A percentile compares a stretch with the other conserved stretches of the same genome.
Conservation (phyloP, 1,284 basidiomycete genomes). For the Irpex sp. region DNA sequence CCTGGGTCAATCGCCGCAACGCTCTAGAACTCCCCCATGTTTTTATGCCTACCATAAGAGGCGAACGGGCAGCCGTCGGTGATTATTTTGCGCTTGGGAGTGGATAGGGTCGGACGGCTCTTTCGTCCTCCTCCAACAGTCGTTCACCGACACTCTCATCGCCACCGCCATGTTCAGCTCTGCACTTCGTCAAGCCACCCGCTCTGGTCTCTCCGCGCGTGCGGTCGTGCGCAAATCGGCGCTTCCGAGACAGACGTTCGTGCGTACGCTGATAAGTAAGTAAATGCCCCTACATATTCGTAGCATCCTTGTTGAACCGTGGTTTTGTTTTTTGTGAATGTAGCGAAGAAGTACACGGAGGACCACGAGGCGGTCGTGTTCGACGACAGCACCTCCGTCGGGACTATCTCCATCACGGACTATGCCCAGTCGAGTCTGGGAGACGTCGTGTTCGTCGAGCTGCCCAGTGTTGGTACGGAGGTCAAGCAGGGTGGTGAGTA, state of each 20-base stretch:
- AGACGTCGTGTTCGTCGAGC: conserved; percentile 97
- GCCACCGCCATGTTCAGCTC: conserved; percentile 7
- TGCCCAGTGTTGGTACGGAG: conserved; percentile 70
- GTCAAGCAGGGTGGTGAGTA: conserved; percentile 77
- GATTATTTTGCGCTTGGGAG: not conserved
- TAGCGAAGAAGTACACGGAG: conserved; percentile 81
- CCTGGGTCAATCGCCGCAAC: not conserved
- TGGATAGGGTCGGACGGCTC: not conserved
- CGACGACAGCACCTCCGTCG: conserved; percentile 79
- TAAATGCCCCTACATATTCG: conserved; percentile 6
- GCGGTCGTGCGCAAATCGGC: not conserved
- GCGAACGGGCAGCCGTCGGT: conserved; percentile 1
- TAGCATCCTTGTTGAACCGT: not conserved
- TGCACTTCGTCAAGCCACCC: conserved; percentile 6
- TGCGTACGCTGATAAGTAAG: conserved; percentile 38
- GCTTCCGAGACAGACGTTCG: conserved; percentile 13
- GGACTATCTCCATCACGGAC: conserved; percentile 88
- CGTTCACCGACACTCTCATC: not conserved
- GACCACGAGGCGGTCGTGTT: conserved; percentile 91
- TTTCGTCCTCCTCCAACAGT: not conserved
- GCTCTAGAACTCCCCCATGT: not conserved
- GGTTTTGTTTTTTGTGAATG: not conserved
- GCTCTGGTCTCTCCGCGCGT: conserved; percentile 2
- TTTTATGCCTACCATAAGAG: conserved; percentile 1
- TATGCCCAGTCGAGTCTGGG: conserved; percentile 93